Conservation (phyloP, 768 basidiomycete species). For the Dendrothele bispora region DNA sequence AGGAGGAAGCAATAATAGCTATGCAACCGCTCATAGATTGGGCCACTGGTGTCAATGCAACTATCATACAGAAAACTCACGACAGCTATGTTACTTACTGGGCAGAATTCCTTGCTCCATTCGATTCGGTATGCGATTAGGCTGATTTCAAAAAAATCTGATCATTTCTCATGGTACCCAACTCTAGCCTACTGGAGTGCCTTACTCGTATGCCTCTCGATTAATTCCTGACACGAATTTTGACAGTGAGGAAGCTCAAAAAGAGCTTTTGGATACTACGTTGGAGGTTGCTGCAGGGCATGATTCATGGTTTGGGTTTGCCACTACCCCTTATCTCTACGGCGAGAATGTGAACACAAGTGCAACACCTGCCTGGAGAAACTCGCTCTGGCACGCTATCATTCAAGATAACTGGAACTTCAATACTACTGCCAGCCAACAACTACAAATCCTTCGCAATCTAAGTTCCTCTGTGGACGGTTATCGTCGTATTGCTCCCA, state of each 20-base stretch:
- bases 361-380: not conserved
- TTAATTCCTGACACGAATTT: not conserved
- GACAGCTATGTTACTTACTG: not conserved
- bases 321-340: not conserved
- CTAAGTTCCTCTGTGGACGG: not conserved
- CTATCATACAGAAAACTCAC: not conserved
- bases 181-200: not conserved
- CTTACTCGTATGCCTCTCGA: not conserved
- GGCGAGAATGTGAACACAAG: not conserved
- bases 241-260: not conserved
- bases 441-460: not conserved
- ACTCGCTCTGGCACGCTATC: not conserved
- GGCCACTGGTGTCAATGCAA: not conserved
- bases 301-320: not conserved
- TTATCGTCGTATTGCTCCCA: not conserved
- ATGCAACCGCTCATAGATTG: not conserved
- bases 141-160: not conserved
- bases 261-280: not conserved
- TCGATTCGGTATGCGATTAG: not conserved
- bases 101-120: not conserved
- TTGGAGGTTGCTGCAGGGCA: slow-evolving; percentile 1
- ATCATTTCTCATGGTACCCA: not conserved
- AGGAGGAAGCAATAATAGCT: not conserved
- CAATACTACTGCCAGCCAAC: not conserved
- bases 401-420: not conserved